Base-by-base conservation (phyloP, 2,329 filamentous ascomycete species). In the Macrophomina pseudophaseolina region DNA sequence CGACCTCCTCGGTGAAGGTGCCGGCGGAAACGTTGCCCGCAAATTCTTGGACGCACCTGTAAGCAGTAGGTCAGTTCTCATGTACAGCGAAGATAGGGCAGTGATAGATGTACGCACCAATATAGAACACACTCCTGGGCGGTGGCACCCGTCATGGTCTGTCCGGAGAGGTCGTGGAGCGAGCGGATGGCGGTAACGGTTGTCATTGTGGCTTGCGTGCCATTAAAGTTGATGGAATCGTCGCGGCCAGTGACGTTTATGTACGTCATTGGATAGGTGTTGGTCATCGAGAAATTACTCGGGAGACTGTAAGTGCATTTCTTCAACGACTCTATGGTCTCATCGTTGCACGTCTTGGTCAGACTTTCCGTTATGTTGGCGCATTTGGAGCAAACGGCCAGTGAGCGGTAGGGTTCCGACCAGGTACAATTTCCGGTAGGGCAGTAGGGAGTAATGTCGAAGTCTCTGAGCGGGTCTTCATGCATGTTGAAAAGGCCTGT, bases 391-490 rank as follows among this genome's bases (percentile, higher is more conserved):
- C 67, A 68, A 2, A 68, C 18, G 18, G 52, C 67, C 35, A 68
- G n/a, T 3, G 67, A 64, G n/a, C 44, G 56, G 23, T 68, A 68
- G 4, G 59, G 48, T 9, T 64, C 33, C 23, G 42, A 23, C 67
- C 67, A 68, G 16, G 67, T 68, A 38, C 67, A 68, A 35, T 68
- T 68, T 2, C 67, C 67, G 9, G 64, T 68, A 5, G 67, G 35
- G n/a, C 67, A 68, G 14, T 42, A 62, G 6, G 67, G 56, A 1
- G 64, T 59, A 0, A 65, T 32, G 2, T 46, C 63, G 18, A 65
- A 65, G 14, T 65, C 52, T 3, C 23, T 12, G 51, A 54, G 46
- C 6, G 49, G 40, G 12, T 65, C 32, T 0, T 48, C 51, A 3
- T 46, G 44, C 11, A 30, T 56, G 40, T 65, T 28, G 18, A 48